These are phyloP conservation scores for Ceratorhiza oryzae-sativae DNA, from an alignment of 1,284 basidiomycete genomes.

Conservation along the genomic window DNA sequence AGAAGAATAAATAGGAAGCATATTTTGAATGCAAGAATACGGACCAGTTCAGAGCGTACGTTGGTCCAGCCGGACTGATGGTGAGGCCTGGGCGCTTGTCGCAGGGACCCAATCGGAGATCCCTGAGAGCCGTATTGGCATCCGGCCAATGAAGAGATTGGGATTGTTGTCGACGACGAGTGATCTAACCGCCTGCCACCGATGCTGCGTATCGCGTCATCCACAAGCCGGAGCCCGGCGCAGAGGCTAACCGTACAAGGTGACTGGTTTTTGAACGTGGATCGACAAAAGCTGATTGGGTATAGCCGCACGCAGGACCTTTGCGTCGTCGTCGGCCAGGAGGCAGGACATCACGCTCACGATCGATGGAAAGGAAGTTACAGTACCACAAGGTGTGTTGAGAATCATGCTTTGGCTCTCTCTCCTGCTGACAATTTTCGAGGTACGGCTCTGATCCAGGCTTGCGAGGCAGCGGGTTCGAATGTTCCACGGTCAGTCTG, in stretches of 20 bases:
- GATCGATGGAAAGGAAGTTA: slow-evolving; percentile 92
- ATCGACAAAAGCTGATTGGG: background rate
- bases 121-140: slow-evolving; percentile 12
- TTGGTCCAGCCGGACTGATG: too few species aligned
- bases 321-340: slow-evolving; percentile 69
- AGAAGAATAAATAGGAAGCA: too few species aligned
- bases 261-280: background rate
- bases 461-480: slow-evolving; percentile 87
- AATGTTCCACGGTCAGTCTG: slow-evolving; percentile 63
- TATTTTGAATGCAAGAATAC: too few species aligned
- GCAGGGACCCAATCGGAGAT: background rate
- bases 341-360: slow-evolving; percentile 87
- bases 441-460: slow-evolving; percentile 96
- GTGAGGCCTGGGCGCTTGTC: background rate
- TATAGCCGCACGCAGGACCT: slow-evolving; percentile 46
- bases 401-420: background rate
- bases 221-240: slow-evolving; percentile 21
- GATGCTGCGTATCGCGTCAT: slow-evolving; percentile 38
- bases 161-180: slow-evolving; percentile 27
- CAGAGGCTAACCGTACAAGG: slow-evolving; percentile 30
- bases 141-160: slow-evolving; percentile 35
- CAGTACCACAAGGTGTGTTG: slow-evolving; percentile 81
- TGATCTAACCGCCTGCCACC: background rate
- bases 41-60: too few species aligned
- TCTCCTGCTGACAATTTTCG: slow-evolving; percentile 43